phyloP scores from a whole-genome alignment of 352 stramenopile species.

The Phytophthora podocarpi region DNA sequence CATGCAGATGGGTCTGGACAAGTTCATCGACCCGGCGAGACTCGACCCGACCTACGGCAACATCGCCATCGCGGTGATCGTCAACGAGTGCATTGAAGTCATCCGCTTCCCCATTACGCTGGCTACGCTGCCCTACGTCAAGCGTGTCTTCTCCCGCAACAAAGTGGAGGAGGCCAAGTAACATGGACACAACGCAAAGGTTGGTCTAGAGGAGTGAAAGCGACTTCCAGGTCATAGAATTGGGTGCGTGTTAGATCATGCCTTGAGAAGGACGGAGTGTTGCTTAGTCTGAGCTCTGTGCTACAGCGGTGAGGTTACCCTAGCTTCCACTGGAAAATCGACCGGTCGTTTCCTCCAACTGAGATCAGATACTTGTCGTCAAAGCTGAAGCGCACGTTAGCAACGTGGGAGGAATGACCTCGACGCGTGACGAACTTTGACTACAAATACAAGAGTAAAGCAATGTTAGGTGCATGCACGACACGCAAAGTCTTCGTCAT shows the following conservation, averaged over 20 bases:
- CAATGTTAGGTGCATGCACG: not conserved
- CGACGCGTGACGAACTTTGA: slow-evolving; percentile 54
- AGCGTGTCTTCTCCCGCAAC: slow-evolving; percentile 65
- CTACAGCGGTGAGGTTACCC: slow-evolving; percentile 21
- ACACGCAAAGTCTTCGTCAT: not conserved
- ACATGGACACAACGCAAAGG: not conserved
- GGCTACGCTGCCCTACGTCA: slow-evolving; percentile 81
- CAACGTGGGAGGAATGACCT: slow-evolving; percentile 85
- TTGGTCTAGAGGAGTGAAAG: slow-evolving; percentile 1
- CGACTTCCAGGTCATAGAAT: slow-evolving; percentile 19
- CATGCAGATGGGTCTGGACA: slow-evolving; percentile 80
- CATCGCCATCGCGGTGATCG: slow-evolving; percentile 81
- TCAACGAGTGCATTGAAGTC: slow-evolving; percentile 88
- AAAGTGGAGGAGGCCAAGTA: slow-evolving; percentile 43
- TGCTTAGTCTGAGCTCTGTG: not conserved
- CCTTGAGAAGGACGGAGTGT: not conserved
- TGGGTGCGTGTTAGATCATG: slow-evolving; percentile 13
- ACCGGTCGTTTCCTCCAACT: slow-evolving; percentile 82
- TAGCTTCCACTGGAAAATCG: slow-evolving; percentile 88
- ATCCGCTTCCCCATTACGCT: slow-evolving; percentile 88
- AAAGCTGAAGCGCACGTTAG: slow-evolving; percentile 80
- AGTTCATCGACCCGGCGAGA: slow-evolving; percentile 68
- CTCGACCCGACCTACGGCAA: slow-evolving; percentile 89
- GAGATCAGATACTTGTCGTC: slow-evolving; percentile 87
- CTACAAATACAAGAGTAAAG: slow-evolving; percentile 25